Base-by-base conservation (phyloP, 805 yeast genomes). In the Tetrapisispora taiwanensis region DNA sequence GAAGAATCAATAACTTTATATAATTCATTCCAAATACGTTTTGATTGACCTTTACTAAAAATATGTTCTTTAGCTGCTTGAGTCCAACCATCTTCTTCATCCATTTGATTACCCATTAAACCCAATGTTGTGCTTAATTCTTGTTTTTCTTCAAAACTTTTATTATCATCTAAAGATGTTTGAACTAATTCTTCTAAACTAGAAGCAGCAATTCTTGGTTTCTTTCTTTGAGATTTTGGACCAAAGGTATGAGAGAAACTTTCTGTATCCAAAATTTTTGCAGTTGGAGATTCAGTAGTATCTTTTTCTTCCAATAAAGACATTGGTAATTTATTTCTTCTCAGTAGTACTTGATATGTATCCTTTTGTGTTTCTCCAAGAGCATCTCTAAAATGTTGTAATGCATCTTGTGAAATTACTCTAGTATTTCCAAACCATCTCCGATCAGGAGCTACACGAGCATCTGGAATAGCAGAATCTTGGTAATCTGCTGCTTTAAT, bases 371-470 rank as follows among this genome's bases (percentile, higher is more conserved):
- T 84, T 49, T 82, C 95, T 39, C 92, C 94, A 69, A 90, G 73
- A 8, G 97, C 97, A 53, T 85, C 92, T 63, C 98, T 75, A 70
- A 90, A 90, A 68, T 92, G 97, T 26, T 83, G 72, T 56, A 90
- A 71, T 1, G 97, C 96, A 71, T 92, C 96, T 64, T 90, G 98
- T 4, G 97, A 90, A 59, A 90, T 90, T 34, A 90, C 98, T 60
- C 98, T 78, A 13, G 98, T 87, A 67, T 88, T 92, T 40, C 96
- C 96, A 61, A 92, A 92, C 98, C 97, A 90, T 60, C 94, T 78
- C 64, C 95, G 78, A 65, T 90, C 90, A 7, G 98, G 97, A 60
- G 86, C 95, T 36, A 90, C 94, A 48, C 98, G 74, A 1, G 97
- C 97, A 51, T 72, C 78, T 13, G 97, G 97, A 26, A 84, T 73